A percentile compares a stretch with the other conserved stretches of the same genome.
Evolutionary conservation across 2,329 filamentous ascomycete species (phyloP).

Genomic region (Paracamarosporium sp.): DNA sequence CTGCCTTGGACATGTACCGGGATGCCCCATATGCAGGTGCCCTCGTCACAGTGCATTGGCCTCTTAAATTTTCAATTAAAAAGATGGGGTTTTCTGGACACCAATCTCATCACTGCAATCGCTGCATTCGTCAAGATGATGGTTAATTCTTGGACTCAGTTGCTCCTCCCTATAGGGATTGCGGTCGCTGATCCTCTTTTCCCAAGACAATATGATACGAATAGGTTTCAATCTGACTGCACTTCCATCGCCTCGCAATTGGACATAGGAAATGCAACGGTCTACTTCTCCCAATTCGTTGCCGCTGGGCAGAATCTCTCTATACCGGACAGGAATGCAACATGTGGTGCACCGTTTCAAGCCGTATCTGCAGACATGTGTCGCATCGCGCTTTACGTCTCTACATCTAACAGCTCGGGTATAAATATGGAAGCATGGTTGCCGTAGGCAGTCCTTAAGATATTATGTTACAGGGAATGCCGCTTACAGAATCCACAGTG

Average conservation of each 20-base stretch:
- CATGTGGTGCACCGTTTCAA: constrained; percentile 45
- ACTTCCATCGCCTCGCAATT: constrained; percentile 38
- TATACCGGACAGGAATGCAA: constrained; percentile 47
- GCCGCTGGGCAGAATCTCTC: constrained; percentile 49
- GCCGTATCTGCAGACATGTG: constrained; percentile 47
- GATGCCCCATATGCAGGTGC: constrained; percentile 1
- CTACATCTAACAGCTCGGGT: constrained; percentile 48
- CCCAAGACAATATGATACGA: background rate
- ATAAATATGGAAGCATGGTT: constrained; percentile 56
- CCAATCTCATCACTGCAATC: background rate
- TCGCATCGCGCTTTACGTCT: constrained; percentile 49
- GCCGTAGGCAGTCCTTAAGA: constrained; percentile 46
- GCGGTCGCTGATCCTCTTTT: background rate
- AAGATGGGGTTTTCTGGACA: background rate
- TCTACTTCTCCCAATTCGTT: constrained; percentile 48
- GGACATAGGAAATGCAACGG: constrained; percentile 40
- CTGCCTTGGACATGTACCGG: background rate
- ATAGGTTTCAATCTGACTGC: constrained; percentile 30
- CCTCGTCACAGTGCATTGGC: constrained; percentile 1
- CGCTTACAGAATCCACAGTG: background rate
- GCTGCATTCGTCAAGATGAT: background rate
- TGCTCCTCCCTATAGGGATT: background rate
- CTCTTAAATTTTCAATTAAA: background rate
- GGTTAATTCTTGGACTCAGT: background rate
- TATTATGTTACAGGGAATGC: background rate